These are phyloP conservation scores for Lunasporangiospora selenospora DNA, from an alignment of 192 early-diverging fungal genomes.

Conservation along the genomic window DNA sequence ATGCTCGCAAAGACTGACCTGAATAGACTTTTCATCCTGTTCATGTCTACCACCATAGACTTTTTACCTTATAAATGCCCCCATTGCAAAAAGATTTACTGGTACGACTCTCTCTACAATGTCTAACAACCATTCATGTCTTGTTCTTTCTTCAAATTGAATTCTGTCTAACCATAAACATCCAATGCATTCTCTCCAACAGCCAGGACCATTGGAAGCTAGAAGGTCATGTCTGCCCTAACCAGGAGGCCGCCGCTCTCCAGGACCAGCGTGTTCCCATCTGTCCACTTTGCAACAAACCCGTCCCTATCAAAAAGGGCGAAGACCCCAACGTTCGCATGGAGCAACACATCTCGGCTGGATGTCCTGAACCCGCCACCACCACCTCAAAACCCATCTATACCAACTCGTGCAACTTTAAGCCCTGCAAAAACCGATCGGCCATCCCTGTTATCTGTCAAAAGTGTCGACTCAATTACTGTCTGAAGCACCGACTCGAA, in stretches of 20 bases:
- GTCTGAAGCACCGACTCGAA: constrained; percentile 82
- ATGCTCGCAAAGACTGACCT: neutral
- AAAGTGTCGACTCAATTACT: constrained; percentile 69
- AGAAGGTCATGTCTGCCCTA: constrained; percentile 68
- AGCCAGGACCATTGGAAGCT: constrained; percentile 75
- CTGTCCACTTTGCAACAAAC: constrained; percentile 78
- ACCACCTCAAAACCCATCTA: constrained; percentile 56
- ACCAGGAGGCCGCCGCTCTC: constrained; percentile 56
- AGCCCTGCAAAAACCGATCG: constrained; percentile 70
- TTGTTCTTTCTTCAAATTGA: neutral
- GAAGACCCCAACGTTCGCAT: constrained; percentile 79
- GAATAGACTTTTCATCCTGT: constrained; percentile 52
- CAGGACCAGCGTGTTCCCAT: constrained; percentile 70
- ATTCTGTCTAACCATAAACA: neutral
- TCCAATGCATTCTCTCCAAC: neutral
- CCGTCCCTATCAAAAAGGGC: constrained; percentile 72
- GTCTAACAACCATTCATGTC: neutral
- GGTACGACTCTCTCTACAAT: constrained; percentile 24
- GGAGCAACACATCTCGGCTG: constrained; percentile 68
- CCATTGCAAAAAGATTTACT: constrained; percentile 61
- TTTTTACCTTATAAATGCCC: constrained; percentile 63
- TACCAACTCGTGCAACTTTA: constrained; percentile 64
- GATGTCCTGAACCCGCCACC: constrained; percentile 60
- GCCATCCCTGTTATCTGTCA: constrained; percentile 73
- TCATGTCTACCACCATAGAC: constrained; percentile 62